A percentile compares a stretch with the other conserved stretches of the same genome.
Evolutionary conservation across 2,329 filamentous ascomycete species (phyloP).

Genomic region (Helicocarpus griseus): DNA sequence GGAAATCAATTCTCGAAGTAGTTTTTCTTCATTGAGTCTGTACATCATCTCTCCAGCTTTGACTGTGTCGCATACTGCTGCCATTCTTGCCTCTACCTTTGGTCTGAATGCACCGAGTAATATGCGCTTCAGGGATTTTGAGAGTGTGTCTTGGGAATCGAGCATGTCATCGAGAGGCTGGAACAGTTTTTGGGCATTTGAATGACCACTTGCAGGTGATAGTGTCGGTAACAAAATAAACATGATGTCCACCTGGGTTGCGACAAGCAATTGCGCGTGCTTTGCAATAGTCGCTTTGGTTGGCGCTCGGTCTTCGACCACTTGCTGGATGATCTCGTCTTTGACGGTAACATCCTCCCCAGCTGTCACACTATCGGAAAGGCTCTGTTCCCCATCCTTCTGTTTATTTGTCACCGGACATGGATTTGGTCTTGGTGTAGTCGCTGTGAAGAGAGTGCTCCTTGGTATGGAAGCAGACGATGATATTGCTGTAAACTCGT

Average conservation of each 20-base stretch:
- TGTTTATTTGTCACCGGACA: neutral
- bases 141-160: conserved; percentile 34
- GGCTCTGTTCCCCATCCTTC: neutral
- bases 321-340: neutral
- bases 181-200: conserved; percentile 31
- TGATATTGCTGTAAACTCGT: conserved; percentile 51
- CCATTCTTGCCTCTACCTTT: conserved; percentile 56
- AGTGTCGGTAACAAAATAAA: conserved; percentile 75
- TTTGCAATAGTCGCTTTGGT: conserved; percentile 49
- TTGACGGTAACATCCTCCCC: neutral
- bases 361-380: neutral
- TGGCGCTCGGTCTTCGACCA: neutral
- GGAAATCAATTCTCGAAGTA: conserved; percentile 52
- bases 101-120: conserved; percentile 29
- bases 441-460: conserved; percentile 46
- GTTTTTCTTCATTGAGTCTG: conserved; percentile 62
- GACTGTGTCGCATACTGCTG: conserved; percentile 66
- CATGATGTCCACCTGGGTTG: conserved; percentile 72
- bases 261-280: conserved; percentile 66
- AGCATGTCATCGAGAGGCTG: conserved; percentile 42
- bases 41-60: conserved; percentile 82
- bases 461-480: conserved; percentile 41
- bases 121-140: conserved; percentile 32
- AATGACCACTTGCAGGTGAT: conserved; percentile 30
- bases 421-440: neutral